A percentile compares a stretch with the other conserved stretches of the same genome.
Evolutionary conservation across 2,329 filamentous ascomycete genomes (phyloP).

Genomic region (Volutella citrinella): DNA sequence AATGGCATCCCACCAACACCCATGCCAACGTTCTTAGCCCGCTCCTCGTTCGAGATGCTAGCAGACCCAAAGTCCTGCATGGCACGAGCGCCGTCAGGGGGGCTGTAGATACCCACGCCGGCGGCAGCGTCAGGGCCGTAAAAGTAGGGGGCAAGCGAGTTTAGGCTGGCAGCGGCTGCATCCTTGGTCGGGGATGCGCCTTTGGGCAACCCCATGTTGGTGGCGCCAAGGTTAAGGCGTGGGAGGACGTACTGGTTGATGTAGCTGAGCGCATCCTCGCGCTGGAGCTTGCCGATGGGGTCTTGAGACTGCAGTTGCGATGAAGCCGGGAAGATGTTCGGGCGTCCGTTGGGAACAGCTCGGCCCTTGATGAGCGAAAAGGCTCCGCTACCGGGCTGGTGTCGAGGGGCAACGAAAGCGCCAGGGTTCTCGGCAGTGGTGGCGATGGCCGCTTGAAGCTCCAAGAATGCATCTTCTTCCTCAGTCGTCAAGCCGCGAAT

Average conservation of each 20-base stretch:
- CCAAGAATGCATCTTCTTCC: slow-evolving; percentile 68
- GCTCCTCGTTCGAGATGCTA: slow-evolving; percentile 26
- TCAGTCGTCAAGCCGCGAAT: slow-evolving; percentile 67
- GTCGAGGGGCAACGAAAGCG: slow-evolving; percentile 53
- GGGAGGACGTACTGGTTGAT: slow-evolving; percentile 68
- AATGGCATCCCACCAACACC: slow-evolving; percentile 46
- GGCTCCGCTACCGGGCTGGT: slow-evolving; percentile 51
- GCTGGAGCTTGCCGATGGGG: slow-evolving; percentile 62
- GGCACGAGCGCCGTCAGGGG: slow-evolving; percentile 33
- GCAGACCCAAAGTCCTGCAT: slow-evolving; percentile 33
- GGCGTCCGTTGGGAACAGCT: slow-evolving; percentile 61
- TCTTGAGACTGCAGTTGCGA: slow-evolving; percentile 49
- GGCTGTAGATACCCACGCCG: slow-evolving; percentile 43
- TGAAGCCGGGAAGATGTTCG: slow-evolving; percentile 57
- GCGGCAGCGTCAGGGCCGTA: slow-evolving; percentile 46
- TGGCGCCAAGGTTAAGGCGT: slow-evolving; percentile 51
- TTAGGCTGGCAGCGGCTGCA: slow-evolving; percentile 48
- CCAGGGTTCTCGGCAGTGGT: slow-evolving; percentile 49
- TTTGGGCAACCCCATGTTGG: slow-evolving; percentile 42
- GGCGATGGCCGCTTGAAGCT: slow-evolving; percentile 61
- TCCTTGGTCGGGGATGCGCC: slow-evolving; percentile 38
- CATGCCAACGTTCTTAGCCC: slow-evolving; percentile 27
- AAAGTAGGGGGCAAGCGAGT: slow-evolving; percentile 55
- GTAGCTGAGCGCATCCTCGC: slow-evolving; percentile 64
- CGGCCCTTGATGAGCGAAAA: slow-evolving; percentile 63